These are phyloP conservation scores for Apiotrichum brassicae DNA, from an alignment of 1,284 basidiomycete genomes.

Conservation along the genomic window DNA sequence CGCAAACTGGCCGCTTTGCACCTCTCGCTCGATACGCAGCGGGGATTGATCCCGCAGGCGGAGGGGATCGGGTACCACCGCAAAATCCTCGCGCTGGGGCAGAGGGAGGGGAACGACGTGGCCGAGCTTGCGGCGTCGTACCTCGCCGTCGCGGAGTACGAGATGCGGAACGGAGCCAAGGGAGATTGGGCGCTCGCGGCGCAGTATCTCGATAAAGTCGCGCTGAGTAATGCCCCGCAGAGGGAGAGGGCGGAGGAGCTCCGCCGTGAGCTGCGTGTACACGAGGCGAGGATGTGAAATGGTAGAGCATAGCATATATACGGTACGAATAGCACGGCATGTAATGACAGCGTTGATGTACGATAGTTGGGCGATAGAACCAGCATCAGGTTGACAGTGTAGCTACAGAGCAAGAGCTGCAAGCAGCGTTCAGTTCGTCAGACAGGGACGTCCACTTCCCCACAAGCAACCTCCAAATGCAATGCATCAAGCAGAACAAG, in stretches of 20 bases:
- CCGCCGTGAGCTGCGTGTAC: conserved; percentile 29
- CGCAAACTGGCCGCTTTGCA: conserved; percentile 69
- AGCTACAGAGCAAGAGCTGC: too few relatives aligned
- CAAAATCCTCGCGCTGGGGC: conserved; percentile 65
- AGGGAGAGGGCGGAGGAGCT: conserved; percentile 38
- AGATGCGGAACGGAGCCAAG: conserved; percentile 52
- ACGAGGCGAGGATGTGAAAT: conserved; percentile 29
- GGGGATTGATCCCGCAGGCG: background rate
- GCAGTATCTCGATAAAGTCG: conserved; percentile 61
- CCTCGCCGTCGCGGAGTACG: conserved; percentile 70
- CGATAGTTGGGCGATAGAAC: too few relatives aligned
- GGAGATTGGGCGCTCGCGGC: conserved; percentile 41
- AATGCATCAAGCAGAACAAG: too few relatives aligned
- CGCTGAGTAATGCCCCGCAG: conserved; percentile 52
- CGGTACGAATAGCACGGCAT: too few relatives aligned
- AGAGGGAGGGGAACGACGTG: conserved; percentile 55
- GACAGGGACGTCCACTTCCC: too few relatives aligned
- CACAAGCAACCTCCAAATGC: too few relatives aligned
- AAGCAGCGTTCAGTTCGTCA: too few relatives aligned
- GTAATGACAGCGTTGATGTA: too few relatives aligned
- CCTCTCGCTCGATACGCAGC: conserved; percentile 20
- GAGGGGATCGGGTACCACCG: conserved; percentile 32
- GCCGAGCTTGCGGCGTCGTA: conserved; percentile 72
- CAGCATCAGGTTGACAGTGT: too few relatives aligned
- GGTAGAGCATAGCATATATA: too few relatives aligned